A percentile compares a stretch with the other conserved stretches of the same genome.
Evolutionary conservation across 1,139 yeast species (phyloP).

Genomic region (Ogataea hybrid): DNA sequence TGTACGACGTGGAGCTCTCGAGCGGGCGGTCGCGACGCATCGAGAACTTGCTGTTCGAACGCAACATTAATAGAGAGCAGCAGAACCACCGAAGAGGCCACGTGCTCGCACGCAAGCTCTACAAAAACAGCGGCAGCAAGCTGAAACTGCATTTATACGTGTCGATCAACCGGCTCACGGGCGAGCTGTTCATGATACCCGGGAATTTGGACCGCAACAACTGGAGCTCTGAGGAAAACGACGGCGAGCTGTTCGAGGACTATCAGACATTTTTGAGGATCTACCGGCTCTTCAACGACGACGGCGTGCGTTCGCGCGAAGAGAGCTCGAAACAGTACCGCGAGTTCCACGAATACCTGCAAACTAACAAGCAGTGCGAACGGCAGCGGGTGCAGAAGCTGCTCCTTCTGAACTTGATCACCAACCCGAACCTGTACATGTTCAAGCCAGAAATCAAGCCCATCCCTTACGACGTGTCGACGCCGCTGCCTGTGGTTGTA

Average conservation of each 20-base stretch:
- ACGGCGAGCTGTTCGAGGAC: slow-evolving; percentile 32
- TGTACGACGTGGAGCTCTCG: slow-evolving; percentile 24
- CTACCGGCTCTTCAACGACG: slow-evolving; percentile 20
- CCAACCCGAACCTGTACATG: slow-evolving; percentile 23
- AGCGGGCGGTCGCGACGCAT: slow-evolving; percentile 30
- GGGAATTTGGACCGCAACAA: slow-evolving; percentile 32
- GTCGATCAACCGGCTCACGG: slow-evolving; percentile 31
- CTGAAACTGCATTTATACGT: slow-evolving; percentile 25
- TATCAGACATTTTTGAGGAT: slow-evolving; percentile 24
- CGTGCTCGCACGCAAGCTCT: slow-evolving; percentile 25
- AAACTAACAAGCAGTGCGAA: slow-evolving; percentile 14
- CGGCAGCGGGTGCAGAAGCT: slow-evolving; percentile 22
- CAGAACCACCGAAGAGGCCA: slow-evolving; percentile 24
- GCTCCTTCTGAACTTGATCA: slow-evolving; percentile 24
- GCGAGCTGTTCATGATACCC: slow-evolving; percentile 31
- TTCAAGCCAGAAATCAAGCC: slow-evolving; percentile 5
- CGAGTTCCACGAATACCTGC: slow-evolving; percentile 16
- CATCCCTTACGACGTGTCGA: slow-evolving; percentile 11
- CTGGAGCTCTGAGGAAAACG: slow-evolving; percentile 32
- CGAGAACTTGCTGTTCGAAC: slow-evolving; percentile 27
- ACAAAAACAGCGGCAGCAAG: slow-evolving; percentile 19
- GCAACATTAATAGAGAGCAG: slow-evolving; percentile 26
- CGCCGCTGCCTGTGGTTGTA: slow-evolving; percentile 11
- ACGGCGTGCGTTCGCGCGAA: slow-evolving; percentile 1
- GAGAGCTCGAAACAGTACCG: slow-evolving; percentile 5